A percentile compares a stretch with the other conserved stretches of the same genome.
Conservation (phyloP, 768 basidiomycete genomes). For the Boletellus emodensis region DNA sequence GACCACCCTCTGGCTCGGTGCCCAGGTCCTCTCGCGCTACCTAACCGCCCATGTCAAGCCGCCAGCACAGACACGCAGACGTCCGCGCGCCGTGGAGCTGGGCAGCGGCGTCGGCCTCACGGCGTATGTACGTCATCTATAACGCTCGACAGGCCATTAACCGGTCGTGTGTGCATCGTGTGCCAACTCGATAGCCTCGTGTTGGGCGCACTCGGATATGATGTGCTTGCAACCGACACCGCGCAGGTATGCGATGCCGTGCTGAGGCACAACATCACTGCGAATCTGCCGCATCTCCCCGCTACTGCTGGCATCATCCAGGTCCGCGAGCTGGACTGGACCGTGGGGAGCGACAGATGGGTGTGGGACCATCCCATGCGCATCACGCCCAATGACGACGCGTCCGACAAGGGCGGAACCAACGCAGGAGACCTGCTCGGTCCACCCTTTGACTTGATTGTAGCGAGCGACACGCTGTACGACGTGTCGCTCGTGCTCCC, state of each 20-base stretch:
- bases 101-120: conserved; percentile 82
- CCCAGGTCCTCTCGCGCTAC: conserved; percentile 68
- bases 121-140: conserved; percentile 46
- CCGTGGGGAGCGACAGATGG: conserved; percentile 51
- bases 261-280: conserved; percentile 55
- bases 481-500: conserved; percentile 55
- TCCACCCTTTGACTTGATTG: conserved; percentile 71
- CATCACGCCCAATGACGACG: conserved; percentile 32
- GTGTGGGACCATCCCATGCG: conserved; percentile 41
- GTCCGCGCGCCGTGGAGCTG: conserved; percentile 61
- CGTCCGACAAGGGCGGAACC: conserved; percentile 14
- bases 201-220: conserved; percentile 65
- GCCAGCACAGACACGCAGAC: conserved; percentile 4
- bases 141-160: neutral
- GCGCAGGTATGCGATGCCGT: conserved; percentile 59
- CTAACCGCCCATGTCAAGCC: conserved; percentile 41
- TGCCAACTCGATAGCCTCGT: conserved; percentile 36
- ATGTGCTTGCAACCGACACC: conserved; percentile 75
- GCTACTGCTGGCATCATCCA: conserved; percentile 45
- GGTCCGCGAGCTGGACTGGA: conserved; percentile 71
- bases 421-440: conserved; percentile 25
- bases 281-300: conserved; percentile 37
- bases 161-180: too few relatives aligned
- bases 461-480: conserved; percentile 85
- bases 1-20: conserved; percentile 81